A percentile compares a stretch with the other conserved stretches of the same genome.
Conservation (phyloP, 2,329 filamentous ascomycete species). For the Diaporthe capsici region DNA sequence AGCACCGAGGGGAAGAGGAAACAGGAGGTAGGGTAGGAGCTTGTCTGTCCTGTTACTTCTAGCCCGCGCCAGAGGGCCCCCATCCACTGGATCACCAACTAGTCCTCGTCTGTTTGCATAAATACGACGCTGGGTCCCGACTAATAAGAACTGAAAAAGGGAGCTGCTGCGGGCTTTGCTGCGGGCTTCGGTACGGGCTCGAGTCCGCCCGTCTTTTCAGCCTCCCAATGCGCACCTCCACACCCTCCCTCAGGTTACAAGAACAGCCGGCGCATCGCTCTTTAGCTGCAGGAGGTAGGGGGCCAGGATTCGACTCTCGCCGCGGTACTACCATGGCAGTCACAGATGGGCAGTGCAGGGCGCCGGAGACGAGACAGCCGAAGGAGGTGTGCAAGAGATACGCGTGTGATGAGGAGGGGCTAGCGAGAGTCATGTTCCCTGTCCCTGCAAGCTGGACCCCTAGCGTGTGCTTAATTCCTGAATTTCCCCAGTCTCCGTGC, state of each 20-base stretch:
- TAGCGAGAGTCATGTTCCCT: slow-evolving; percentile 29
- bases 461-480: slow-evolving; percentile 29
- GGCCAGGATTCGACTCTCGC: background rate
- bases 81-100: background rate
- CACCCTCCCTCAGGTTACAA: slow-evolving; percentile 1
- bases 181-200: background rate
- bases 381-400: background rate
- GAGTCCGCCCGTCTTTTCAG: slow-evolving; percentile 23
- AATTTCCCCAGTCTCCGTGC: slow-evolving; percentile 20
- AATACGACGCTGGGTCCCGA: background rate
- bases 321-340: background rate
- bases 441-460: slow-evolving; percentile 21
- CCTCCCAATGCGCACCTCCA: background rate
- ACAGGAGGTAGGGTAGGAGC: background rate
- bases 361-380: slow-evolving; percentile 16
- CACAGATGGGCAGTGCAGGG: background rate
- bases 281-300: slow-evolving; percentile 19
- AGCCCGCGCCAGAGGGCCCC: background rate
- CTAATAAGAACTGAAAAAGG: background rate
- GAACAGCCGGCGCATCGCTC: background rate
- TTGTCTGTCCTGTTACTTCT: slow-evolving; percentile 8
- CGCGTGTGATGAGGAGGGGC: slow-evolving; percentile 10
- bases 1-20: background rate
- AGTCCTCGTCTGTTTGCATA: slow-evolving; percentile 15
- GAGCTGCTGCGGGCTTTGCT: slow-evolving; percentile 16